phyloP scores from a whole-genome alignment of 2,329 filamentous ascomycete genomes.

The Corynespora cassiicola region DNA sequence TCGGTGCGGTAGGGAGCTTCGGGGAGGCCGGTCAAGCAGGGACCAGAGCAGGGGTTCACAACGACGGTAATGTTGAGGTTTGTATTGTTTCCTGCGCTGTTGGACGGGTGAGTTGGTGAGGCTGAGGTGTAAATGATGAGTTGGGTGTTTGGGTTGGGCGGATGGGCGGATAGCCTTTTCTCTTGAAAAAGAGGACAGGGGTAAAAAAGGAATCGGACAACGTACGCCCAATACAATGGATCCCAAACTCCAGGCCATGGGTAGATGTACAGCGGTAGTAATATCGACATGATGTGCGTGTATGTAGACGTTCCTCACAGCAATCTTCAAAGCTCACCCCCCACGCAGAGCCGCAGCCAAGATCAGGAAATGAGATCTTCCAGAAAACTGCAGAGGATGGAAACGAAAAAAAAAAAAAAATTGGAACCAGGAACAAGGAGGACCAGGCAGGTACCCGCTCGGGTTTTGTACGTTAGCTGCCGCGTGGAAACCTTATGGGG shows the following conservation, averaged over 20 bases:
- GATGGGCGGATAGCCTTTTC: constrained; percentile 2
- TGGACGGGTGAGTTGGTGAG: background rate
- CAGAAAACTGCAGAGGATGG: background rate
- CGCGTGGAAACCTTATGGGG: too few species aligned
- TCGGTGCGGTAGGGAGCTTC: constrained; percentile 30
- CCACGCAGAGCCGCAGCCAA: too few species aligned
- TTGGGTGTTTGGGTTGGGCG: constrained; percentile 1
- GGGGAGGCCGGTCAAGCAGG: constrained; percentile 16
- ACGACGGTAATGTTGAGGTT: constrained; percentile 57
- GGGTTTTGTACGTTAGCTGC: too few species aligned
- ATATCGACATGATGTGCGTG: constrained; percentile 31
- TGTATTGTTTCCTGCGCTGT: constrained; percentile 35
- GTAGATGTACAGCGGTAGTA: constrained; percentile 59
- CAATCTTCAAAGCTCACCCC: too few species aligned
- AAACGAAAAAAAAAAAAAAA: constrained; percentile 1
- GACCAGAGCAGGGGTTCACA: constrained; percentile 53
- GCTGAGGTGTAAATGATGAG: background rate
- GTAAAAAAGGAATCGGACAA: background rate
- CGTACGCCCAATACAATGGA: constrained; percentile 53
- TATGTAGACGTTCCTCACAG: too few species aligned
- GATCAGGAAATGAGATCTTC: too few species aligned
- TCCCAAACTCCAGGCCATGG: constrained; percentile 54
- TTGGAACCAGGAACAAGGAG: too few species aligned
- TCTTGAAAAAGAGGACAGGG: too few species aligned
- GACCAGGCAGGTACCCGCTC: too few species aligned